Evolutionary conservation across 768 basidiomycete species (phyloP), one percentile per base, ranked within the genome.

Genomic region (Phylloporus sp.): DNA sequence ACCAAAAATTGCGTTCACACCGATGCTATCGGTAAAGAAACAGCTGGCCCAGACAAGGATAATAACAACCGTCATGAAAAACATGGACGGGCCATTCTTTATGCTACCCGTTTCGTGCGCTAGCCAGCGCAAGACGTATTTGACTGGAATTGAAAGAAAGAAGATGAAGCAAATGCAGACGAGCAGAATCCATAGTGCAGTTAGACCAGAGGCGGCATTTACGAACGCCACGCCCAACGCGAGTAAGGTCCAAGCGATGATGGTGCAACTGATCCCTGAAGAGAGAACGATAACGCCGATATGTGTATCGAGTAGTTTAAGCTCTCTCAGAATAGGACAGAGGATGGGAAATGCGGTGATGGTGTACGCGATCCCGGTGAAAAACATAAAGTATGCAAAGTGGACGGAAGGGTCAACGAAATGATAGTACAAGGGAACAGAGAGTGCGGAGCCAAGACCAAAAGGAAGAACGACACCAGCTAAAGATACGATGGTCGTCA

Each of bases 211-310:
- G 6, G 84, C 82, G 0, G 93, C 89, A 55, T 95, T 97, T 40
- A 95, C 93, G 13, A 99, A 80, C 0, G 95, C 94, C 8, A 98
- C 86, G 44, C 87, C 90, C 23, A 98, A 75, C 0, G 95, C 95
- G 11, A 98, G 79, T 1, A 97, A 75, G 0, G 80, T 80, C 94
- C 94, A 97, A 2, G 88, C 90, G 42, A 91, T 75, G 52, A 93
- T 86, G 66, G 90, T 88, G 61, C 89, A 88, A 5, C 86, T 91
- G 3, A 97, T 91, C 11, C 94, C 95, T 0, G 94, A 92, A 4
- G 89, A 90, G n/a, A 99, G 79, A 1, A 93, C 93, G 20, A 97
- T 84, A 53, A 95, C 85, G 5, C 95, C 95, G 35, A 98, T 91
- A 0, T 83, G 86, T 1, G 92, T 97, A 54, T 94, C 88, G 55